These are phyloP conservation scores for Daldinia caldariorum DNA, from an alignment of 495 filamentous ascomycete species.

Conservation along the genomic window DNA sequence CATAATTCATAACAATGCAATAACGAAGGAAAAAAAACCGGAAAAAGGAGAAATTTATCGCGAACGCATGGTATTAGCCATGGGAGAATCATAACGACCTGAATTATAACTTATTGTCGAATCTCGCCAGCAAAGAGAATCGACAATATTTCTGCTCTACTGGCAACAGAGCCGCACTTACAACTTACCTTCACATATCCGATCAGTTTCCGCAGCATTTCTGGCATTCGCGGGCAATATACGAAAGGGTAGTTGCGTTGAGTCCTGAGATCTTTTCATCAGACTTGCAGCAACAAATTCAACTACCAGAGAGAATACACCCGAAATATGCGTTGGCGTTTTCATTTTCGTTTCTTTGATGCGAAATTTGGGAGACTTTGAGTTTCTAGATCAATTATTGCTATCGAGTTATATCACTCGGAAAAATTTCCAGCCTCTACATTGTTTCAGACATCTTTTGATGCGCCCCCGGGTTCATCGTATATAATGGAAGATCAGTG, in stretches of 20 bases:
- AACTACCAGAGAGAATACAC: not conserved
- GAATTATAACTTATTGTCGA: conserved; percentile 17
- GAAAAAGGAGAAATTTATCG: conserved; percentile 10
- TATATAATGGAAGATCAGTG: not conserved
- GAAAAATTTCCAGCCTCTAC: not conserved
- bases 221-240: not conserved
- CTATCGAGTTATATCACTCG: not conserved
- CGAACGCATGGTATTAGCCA: conserved; percentile 22
- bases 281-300: not conserved
- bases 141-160: conserved; percentile 11
- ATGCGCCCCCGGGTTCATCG: not conserved
- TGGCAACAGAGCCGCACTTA: conserved; percentile 1
- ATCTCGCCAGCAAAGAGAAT: conserved; percentile 13
- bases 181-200: conserved; percentile 13
- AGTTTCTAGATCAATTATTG: not conserved
- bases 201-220: conserved; percentile 6
- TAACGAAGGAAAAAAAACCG: conserved; percentile 12
- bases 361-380: conserved; percentile 4
- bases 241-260: not conserved
- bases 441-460: conserved; percentile 1
- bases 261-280: not conserved
- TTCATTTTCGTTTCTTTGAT: not conserved
- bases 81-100: conserved; percentile 18
- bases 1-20: not conserved
- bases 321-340: not conserved